phyloP scores from a whole-genome alignment of 257 asterid genomes.

The Asclepias syriaca region DNA sequence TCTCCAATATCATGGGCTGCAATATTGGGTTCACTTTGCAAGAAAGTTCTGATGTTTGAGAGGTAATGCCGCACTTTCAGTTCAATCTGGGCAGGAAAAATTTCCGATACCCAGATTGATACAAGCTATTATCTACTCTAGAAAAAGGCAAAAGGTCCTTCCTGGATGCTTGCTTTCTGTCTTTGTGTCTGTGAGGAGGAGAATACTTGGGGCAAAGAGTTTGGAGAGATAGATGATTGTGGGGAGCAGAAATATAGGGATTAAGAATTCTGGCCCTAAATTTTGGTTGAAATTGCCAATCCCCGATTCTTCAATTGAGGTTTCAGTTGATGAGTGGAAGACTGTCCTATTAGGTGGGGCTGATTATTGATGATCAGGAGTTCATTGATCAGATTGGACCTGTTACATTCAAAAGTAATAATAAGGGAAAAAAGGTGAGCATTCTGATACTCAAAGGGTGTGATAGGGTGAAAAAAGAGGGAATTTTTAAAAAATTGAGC shows the following conservation, averaged over 20 bases:
- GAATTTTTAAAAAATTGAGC: conserved; percentile 72
- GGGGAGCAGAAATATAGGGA: conserved; percentile 53
- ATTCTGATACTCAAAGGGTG: conserved; percentile 47
- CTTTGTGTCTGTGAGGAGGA: conserved; percentile 93
- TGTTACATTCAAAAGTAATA: conserved; percentile 61
- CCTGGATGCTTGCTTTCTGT: conserved; percentile 82
- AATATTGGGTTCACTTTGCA: conserved; percentile 88
- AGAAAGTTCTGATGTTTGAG: conserved; percentile 85
- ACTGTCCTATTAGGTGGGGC: conserved; percentile 65
- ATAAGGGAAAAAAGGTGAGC: conserved; percentile 68
- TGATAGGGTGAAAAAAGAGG: conserved; percentile 34
- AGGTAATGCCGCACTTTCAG: conserved; percentile 69
- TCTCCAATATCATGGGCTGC: conserved; percentile 86
- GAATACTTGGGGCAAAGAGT: conserved; percentile 56
- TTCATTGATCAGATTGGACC: conserved; percentile 66
- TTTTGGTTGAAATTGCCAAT: conserved; percentile 55
- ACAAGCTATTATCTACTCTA: conserved; percentile 58
- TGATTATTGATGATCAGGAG: conserved; percentile 59
- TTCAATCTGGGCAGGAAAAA: conserved; percentile 70
- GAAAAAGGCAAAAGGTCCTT: conserved; percentile 67
- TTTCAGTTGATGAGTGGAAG: conserved; percentile 93
- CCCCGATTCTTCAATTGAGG: conserved; percentile 53
- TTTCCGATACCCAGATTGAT: conserved; percentile 63
- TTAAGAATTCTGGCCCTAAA: conserved; percentile 46
- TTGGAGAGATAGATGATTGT: conserved; percentile 57